Conservation (phyloP, 2,329 filamentous ascomycete species). For the Colletotrichum sp. region DNA sequence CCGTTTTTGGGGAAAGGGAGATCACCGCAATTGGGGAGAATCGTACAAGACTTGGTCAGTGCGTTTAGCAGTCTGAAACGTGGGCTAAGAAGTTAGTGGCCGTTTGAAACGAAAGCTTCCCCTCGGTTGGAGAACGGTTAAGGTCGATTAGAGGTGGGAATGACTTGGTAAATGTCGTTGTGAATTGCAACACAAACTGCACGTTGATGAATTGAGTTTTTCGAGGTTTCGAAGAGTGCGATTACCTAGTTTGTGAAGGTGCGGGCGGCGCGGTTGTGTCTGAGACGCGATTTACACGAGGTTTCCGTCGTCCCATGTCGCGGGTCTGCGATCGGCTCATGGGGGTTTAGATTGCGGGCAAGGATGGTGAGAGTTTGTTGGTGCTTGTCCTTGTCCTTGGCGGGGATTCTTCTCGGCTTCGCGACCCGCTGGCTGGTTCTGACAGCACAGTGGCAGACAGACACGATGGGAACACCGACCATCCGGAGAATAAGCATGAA, state of each 20-base stretch:
- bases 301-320: not conserved
- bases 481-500: not conserved
- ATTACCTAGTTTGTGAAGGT: not conserved
- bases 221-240: not conserved
- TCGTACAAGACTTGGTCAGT: not conserved
- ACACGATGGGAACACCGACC: not conserved
- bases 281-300: slow-evolving; percentile 5
- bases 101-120: not conserved
- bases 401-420: not conserved
- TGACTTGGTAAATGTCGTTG: not conserved
- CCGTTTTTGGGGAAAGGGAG: not conserved
- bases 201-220: not conserved
- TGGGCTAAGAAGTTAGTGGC: not conserved
- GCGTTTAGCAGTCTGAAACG: slow-evolving; percentile 11
- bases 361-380: not conserved
- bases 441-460: not conserved
- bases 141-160: not conserved
- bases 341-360: not conserved
- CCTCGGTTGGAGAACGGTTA: not conserved
- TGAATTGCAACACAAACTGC: not conserved
- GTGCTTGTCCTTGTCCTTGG: not conserved
- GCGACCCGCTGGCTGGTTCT: not conserved
- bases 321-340: not conserved
- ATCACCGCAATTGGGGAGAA: not conserved
- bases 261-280: slow-evolving; percentile 2